These are phyloP conservation scores for Salix purpurea DNA, from an alignment of 345 rosid genomes.

Conservation along the genomic window DNA sequence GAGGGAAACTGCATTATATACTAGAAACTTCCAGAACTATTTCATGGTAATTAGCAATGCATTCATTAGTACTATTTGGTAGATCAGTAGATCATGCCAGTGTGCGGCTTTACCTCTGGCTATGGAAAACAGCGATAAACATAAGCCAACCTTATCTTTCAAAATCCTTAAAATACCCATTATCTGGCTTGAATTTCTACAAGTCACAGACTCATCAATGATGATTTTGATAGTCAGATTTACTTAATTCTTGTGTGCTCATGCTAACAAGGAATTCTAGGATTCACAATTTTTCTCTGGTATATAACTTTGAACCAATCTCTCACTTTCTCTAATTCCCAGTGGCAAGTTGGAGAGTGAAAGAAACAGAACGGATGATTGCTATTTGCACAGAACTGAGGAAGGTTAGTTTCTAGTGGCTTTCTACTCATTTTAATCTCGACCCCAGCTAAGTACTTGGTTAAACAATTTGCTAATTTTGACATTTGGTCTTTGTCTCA, in stretches of 20 bases:
- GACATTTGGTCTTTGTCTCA: slow-evolving; percentile 25
- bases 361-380: slow-evolving; percentile 95
- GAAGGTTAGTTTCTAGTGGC: slow-evolving; percentile 45
- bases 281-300: neutral
- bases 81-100: neutral
- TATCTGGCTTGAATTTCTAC: neutral
- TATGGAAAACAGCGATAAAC: neutral
- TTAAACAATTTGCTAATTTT: neutral
- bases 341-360: slow-evolving; percentile 99
- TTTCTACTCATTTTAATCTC: neutral
- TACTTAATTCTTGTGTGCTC: neutral
- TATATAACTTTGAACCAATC: neutral
- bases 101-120: neutral
- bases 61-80: neutral
- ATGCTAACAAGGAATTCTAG: neutral
- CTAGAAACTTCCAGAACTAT: neutral
- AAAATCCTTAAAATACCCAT: neutral
- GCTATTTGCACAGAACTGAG: slow-evolving; percentile 93
- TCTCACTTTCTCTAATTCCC: slow-evolving; percentile 2
- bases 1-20: neutral
- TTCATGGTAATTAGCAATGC: neutral
- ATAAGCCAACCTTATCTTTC: neutral
- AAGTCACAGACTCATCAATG: neutral
- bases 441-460: neutral
- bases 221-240: neutral